phyloP scores from a whole-genome alignment of 176 grass and related monocot species.

The Ananas comosus region DNA sequence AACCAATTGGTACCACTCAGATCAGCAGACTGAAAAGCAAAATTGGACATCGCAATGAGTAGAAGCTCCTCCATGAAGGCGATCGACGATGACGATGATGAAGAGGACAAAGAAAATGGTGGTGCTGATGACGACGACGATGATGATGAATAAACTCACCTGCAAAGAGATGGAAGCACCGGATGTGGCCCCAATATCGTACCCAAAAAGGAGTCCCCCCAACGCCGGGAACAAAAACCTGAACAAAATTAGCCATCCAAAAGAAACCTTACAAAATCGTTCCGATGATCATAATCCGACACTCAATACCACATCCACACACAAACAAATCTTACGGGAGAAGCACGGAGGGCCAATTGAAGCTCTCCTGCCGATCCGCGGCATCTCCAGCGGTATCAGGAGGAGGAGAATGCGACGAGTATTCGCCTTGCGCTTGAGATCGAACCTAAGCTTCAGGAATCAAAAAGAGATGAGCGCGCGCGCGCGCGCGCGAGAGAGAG shows the following conservation, averaged over 20 bases:
- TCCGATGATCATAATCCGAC: too few species aligned
- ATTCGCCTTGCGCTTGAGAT: constrained; percentile 28
- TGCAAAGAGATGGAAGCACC: constrained; percentile 80
- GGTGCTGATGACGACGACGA: too few species aligned
- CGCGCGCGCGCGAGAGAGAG: constrained; percentile 19
- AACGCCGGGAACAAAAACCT: constrained; percentile 92
- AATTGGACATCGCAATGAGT: background rate
- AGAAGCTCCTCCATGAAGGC: background rate
- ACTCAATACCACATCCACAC: background rate
- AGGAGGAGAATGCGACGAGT: constrained; percentile 9
- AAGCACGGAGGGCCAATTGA: constrained; percentile 52
- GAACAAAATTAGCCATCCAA: background rate
- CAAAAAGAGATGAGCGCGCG: background rate
- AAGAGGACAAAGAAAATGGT: too few species aligned
- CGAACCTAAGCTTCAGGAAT: constrained; percentile 37
- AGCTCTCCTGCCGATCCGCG: constrained; percentile 6
- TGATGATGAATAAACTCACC: constrained; percentile 24
- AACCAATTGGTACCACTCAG: constrained; percentile 93
- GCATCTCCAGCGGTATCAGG: constrained; percentile 5
- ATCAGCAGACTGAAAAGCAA: constrained; percentile 50
- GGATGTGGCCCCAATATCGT: constrained; percentile 88
- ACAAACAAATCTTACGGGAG: constrained; percentile 41
- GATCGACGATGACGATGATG: background rate
- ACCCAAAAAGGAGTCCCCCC: constrained; percentile 90
- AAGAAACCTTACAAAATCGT: background rate